Conservation (phyloP, 768 basidiomycete genomes). For the Lentinus brumalis region DNA sequence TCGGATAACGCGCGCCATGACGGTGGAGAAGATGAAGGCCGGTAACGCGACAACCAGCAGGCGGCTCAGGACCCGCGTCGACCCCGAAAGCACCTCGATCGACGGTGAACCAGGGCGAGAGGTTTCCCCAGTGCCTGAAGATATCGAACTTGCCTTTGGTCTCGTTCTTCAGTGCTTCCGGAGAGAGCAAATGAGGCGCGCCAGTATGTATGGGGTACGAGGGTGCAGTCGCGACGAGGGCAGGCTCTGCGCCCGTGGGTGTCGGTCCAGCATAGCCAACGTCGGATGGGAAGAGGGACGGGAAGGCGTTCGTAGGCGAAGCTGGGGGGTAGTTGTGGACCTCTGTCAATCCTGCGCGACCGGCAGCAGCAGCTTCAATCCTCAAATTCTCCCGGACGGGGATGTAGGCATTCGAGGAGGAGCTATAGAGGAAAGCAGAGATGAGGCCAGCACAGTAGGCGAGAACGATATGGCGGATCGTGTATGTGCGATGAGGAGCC, state of each 20-base stretch:
- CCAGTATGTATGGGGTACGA: slow-evolving; percentile 77
- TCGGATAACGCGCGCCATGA: slow-evolving; percentile 46
- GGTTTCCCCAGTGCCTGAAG: slow-evolving; percentile 58
- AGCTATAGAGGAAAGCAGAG: slow-evolving; percentile 52
- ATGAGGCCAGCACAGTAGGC: slow-evolving; percentile 45
- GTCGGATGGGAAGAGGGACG: slow-evolving; percentile 71
- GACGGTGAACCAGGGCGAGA: slow-evolving; percentile 52
- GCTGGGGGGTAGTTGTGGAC: slow-evolving; percentile 70
- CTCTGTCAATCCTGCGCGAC: slow-evolving; percentile 59
- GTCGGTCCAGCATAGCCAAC: slow-evolving; percentile 81
- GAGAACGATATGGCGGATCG: not conserved
- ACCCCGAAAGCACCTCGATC: slow-evolving; percentile 45
- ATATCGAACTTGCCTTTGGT: not conserved
- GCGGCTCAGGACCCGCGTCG: slow-evolving; percentile 47
- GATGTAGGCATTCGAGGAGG: slow-evolving; percentile 40
- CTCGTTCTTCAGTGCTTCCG: slow-evolving; percentile 28
- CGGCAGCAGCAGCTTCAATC: slow-evolving; percentile 32
- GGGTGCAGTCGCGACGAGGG: slow-evolving; percentile 70
- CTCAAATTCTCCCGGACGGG: not conserved
- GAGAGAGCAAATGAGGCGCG: slow-evolving; percentile 60
- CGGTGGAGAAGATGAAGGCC: slow-evolving; percentile 44
- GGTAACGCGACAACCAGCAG: slow-evolving; percentile 46
- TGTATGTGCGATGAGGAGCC: not conserved
- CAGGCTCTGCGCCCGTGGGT: slow-evolving; percentile 78
- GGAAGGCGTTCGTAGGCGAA: slow-evolving; percentile 69